Percentiles rank a stretch among this genome's conserved stretches.
Evolutionary conservation across 345 rosid genomes (phyloP).

Genomic region (Populus nigra): DNA sequence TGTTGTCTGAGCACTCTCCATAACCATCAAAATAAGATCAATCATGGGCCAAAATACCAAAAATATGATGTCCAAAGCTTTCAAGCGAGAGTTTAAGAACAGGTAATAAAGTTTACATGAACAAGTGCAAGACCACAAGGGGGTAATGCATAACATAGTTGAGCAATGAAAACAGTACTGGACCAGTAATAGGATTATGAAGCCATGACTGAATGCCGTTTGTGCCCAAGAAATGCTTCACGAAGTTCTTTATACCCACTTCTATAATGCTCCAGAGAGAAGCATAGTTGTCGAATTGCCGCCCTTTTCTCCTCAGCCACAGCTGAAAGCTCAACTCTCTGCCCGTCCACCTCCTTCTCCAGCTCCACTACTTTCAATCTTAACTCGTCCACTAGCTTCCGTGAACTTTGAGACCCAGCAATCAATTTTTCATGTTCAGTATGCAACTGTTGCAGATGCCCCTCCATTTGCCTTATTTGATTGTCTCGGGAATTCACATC

Average conservation of each 20-base stretch:
- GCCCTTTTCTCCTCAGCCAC: conserved; percentile 78
- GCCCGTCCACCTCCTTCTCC: conserved; percentile 37
- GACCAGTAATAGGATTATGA: conserved; percentile 17
- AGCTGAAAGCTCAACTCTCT: conserved; percentile 40
- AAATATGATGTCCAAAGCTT: neutral
- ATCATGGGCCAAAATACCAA: neutral
- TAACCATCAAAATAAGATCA: neutral
- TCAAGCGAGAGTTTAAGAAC: neutral
- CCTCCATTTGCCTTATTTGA: conserved; percentile 40
- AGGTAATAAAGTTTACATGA: neutral
- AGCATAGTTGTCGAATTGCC: conserved; percentile 85
- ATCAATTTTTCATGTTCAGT: conserved; percentile 48
- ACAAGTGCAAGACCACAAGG: neutral
- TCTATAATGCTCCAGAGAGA: conserved; percentile 75
- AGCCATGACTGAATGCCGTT: conserved; percentile 34
- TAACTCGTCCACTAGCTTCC: conserved; percentile 27
- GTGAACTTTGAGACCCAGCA: conserved; percentile 27
- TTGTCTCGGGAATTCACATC: conserved; percentile 37
- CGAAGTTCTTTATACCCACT: conserved; percentile 60
- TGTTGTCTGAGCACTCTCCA: neutral
- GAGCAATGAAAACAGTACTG: conserved; percentile 5
- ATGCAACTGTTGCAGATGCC: conserved; percentile 47
- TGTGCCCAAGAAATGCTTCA: conserved; percentile 43
- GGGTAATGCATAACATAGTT: neutral
- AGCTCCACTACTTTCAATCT: conserved; percentile 43